phyloP scores from a whole-genome alignment of 371 early-diverging fungal species.

The Mucor saturninus region DNA sequence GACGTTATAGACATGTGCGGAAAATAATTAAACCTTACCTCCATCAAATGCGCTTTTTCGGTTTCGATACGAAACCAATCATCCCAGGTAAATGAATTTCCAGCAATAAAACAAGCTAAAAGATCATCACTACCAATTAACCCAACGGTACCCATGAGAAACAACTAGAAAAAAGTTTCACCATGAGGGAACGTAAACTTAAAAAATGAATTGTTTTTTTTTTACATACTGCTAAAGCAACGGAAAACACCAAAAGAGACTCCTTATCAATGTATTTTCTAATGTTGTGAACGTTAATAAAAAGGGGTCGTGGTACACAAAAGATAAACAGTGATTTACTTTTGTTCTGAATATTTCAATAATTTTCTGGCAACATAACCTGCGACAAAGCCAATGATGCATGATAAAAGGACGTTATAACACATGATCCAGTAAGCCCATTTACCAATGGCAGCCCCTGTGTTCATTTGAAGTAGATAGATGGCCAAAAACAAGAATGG shows the following conservation, averaged over 20 bases:
- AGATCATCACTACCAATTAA: conserved; percentile 87
- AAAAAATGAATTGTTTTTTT: background rate
- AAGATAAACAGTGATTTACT: conserved; percentile 1
- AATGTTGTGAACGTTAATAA: no score
- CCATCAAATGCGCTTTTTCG: conserved; percentile 81
- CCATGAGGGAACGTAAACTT: background rate
- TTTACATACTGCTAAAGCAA: conserved; percentile 78
- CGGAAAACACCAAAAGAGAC: conserved; percentile 84
- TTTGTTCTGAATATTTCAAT: conserved; percentile 69
- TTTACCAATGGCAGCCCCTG: conserved; percentile 67
- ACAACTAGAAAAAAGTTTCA: conserved; percentile 44
- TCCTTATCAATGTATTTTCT: conserved; percentile 86
- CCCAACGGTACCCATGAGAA: conserved; percentile 78
- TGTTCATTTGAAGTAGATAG: conserved; percentile 63
- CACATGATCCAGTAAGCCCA: conserved; percentile 76
- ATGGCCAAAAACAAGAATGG: conserved; percentile 88
- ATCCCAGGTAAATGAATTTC: conserved; percentile 89
- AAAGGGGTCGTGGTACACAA: no score
- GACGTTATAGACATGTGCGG: no score
- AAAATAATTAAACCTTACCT: conserved; percentile 34
- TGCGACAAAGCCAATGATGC: conserved; percentile 77
- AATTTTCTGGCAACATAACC: conserved; percentile 77
- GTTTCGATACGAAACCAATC: conserved; percentile 88
- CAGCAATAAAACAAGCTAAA: conserved; percentile 91
- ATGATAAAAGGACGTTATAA: conserved; percentile 77